phyloP scores from a whole-genome alignment of 176 grass and related monocot genomes.

The Otatea glauca region DNA sequence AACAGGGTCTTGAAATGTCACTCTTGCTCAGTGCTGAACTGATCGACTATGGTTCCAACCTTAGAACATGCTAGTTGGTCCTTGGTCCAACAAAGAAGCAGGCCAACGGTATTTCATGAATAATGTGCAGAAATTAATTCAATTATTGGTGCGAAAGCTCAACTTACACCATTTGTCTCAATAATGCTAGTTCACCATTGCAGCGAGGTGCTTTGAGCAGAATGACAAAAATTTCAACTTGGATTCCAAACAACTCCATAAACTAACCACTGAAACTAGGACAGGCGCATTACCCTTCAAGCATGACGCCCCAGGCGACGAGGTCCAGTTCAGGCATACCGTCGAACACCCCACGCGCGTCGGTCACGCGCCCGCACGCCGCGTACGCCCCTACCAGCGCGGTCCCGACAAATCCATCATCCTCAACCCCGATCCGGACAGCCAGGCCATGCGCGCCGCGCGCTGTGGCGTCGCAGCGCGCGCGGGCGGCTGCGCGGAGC shows the following conservation, averaged over 20 bases:
- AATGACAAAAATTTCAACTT: neutral
- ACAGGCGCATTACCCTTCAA: constrained; percentile 54
- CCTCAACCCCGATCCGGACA: constrained; percentile 48
- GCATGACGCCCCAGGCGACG: constrained; percentile 83
- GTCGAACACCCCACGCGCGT: constrained; percentile 69
- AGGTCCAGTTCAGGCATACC: constrained; percentile 64
- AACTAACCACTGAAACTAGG: neutral
- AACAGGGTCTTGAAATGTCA: neutral
- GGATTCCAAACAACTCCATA: neutral
- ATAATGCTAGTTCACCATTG: neutral
- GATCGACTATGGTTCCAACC: neutral
- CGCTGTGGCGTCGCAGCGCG: neutral
- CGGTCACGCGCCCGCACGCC: neutral
- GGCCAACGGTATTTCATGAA: neutral
- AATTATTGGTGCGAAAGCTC: neutral
- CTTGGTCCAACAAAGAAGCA: neutral
- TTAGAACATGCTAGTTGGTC: neutral
- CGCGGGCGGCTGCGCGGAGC: constrained; percentile 42
- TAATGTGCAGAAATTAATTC: neutral
- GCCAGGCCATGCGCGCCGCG: constrained; percentile 52
- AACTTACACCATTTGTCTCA: neutral
- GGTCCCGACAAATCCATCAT: constrained; percentile 72
- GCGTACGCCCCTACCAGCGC: constrained; percentile 58
- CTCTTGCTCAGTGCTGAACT: neutral
- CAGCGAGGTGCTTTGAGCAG: neutral